Evolutionary conservation across 2,329 filamentous ascomycete species (phyloP), one percentile per base, ranked within the genome.

Genomic region (Pestalotiopsis sp.): DNA sequence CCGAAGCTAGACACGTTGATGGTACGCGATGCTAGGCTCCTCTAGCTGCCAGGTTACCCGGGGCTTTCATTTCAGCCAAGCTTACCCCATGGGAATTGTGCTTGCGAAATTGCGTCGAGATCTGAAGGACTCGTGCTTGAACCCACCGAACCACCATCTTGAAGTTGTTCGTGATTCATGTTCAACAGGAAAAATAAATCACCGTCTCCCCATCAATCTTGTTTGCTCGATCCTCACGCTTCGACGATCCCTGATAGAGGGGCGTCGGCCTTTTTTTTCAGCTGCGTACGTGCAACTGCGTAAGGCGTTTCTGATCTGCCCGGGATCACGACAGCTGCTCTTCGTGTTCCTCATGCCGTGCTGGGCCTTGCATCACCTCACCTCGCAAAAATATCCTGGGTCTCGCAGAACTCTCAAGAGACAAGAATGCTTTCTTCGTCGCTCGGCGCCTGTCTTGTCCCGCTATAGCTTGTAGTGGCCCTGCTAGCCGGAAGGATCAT

Each of bases 81-180:
- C 27, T 39, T 62, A 39, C 27, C 59, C 59, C 59, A 17, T 39
- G 17, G 59, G 59, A 62, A 36, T 31, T 36, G 61, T 23, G 61
- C 49, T 66, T 58, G 63, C 63, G 63, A 66, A 49, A 66, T 66
- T 66, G 49, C 41, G 36, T 23, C 36, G n/a, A 49, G 63, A 45
- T 45, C 7, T 52, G 45, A 62, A 62, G 59, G 59, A 62, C 59
- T 62, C 59, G 13, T 49, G 27, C 49, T 39, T 66, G 17, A 57
- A 66, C 39, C 63, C 63, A 66, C 63, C n/a, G 49, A 31, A 31
- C 63, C 61, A 64, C 61, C 25, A 49, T 38, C 63, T 49, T 39
- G 45, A 56, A 17, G 20, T 66, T 65, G 49, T 56, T 23, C 45
- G 45, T 52, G 45, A 52, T 52, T 52, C n/a, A 52, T 20, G 20